Percentiles rank a stretch among this genome's conserved stretches.
Evolutionary conservation across 2,329 filamentous ascomycete species (phyloP).

Genomic region (Colletotrichum abscissum): DNA sequence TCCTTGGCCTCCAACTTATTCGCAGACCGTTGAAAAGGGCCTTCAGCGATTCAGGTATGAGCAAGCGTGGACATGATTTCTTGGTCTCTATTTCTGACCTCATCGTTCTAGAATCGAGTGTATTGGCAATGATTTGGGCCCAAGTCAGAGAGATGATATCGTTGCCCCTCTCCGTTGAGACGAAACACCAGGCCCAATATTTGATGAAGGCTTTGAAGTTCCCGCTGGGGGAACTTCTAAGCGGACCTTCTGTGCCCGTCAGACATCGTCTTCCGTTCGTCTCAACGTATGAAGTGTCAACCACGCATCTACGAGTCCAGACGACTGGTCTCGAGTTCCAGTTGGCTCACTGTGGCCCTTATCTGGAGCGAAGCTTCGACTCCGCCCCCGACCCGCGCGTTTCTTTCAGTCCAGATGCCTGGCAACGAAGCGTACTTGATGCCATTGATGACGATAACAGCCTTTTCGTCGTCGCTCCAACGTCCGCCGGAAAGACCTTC

Average conservation of each 20-base stretch:
- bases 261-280: slow-evolving; percentile 1
- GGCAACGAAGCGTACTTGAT: slow-evolving; percentile 81
- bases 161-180: not conserved
- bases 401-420: slow-evolving; percentile 77
- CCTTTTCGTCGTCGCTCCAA: slow-evolving; percentile 81
- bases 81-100: not conserved
- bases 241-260: not conserved
- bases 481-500: slow-evolving; percentile 84
- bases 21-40: not conserved
- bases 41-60: slow-evolving; percentile 1
- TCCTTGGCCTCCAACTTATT: slow-evolving; percentile 38
- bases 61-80: not conserved
- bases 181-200: not conserved
- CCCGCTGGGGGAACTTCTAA: not conserved
- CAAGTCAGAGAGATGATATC: not conserved
- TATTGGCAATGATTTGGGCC: slow-evolving; percentile 5
- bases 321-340: slow-evolving; percentile 64
- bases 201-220: not conserved
- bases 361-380: slow-evolving; percentile 80
- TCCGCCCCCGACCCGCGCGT: slow-evolving; percentile 76
- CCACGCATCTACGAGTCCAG: not conserved
- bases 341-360: slow-evolving; percentile 75
- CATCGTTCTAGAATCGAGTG: not conserved
- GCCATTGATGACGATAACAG: slow-evolving; percentile 77
- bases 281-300: not conserved